Evolutionary conservation across 2,329 filamentous ascomycete genomes (phyloP).

Genomic region (Gaeumannomyces tritici): DNA sequence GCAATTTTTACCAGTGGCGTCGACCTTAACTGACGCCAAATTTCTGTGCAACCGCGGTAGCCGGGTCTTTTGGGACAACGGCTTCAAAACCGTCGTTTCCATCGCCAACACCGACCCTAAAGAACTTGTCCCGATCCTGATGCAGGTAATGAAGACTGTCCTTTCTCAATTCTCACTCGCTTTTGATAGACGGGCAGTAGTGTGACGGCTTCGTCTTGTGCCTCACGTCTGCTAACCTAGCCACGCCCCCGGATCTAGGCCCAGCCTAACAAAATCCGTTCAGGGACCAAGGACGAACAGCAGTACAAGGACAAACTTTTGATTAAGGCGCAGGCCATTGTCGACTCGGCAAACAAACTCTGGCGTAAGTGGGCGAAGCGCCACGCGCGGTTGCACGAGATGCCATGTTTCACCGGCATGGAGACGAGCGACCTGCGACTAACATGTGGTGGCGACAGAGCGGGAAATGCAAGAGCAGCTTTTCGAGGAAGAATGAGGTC

Average conservation of each 20-base stretch:
- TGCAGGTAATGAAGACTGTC: slow-evolving; percentile 42
- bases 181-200: neutral
- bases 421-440: slow-evolving; percentile 28
- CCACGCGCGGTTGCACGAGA: slow-evolving; percentile 1
- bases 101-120: slow-evolving; percentile 60
- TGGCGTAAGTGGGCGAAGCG: slow-evolving; percentile 46
- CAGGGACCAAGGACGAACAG: slow-evolving; percentile 45
- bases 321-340: slow-evolving; percentile 58
- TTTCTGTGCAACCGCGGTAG: slow-evolving; percentile 10
- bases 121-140: slow-evolving; percentile 61
- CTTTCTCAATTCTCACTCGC: neutral
- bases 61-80: slow-evolving; percentile 65
- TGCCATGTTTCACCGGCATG: slow-evolving; percentile 25
- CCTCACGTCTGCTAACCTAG: slow-evolving; percentile 6
- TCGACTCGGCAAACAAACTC: slow-evolving; percentile 57
- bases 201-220: neutral
- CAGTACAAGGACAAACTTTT: slow-evolving; percentile 56
- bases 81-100: slow-evolving; percentile 57
- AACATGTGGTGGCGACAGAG: slow-evolving; percentile 6
- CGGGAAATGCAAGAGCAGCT: slow-evolving; percentile 13
- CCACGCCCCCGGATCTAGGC: slow-evolving; percentile 30
- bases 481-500: slow-evolving; percentile 6
- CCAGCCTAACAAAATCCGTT: slow-evolving; percentile 54
- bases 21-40: slow-evolving; percentile 5
- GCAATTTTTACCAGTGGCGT: neutral